Percentiles rank a stretch among this genome's conserved stretches.
These are phyloP conservation scores for Dioscorea zingiberensis DNA, from an alignment of 106 monocot genomes.

Conservation along the genomic window DNA sequence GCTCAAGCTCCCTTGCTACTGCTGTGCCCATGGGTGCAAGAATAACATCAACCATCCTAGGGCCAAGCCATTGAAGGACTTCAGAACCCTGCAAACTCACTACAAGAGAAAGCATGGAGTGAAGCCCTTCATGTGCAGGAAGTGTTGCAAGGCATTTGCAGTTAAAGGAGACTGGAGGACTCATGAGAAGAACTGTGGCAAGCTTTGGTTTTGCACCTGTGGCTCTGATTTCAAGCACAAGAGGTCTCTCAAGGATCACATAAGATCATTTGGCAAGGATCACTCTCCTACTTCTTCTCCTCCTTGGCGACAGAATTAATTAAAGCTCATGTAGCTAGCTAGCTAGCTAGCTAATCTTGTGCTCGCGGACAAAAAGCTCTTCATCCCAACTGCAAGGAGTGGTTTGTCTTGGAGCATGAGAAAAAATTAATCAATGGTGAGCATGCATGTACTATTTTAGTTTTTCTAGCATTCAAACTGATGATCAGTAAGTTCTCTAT, in stretches of 20 bases:
- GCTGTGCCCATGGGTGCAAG: conserved; percentile 66
- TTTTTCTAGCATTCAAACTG: too few species aligned
- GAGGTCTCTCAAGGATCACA: conserved; percentile 62
- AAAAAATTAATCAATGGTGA: too few species aligned
- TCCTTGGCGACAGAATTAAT: too few species aligned
- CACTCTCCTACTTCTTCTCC: conserved; percentile 16
- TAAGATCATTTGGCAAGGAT: conserved; percentile 40
- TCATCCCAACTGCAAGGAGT: neutral
- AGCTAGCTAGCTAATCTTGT: conserved; percentile 7
- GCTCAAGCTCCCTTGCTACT: conserved; percentile 68
- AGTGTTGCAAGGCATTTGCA: conserved; percentile 60
- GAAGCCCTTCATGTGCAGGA: conserved; percentile 62
- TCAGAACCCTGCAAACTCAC: conserved; percentile 69
- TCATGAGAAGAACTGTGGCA: conserved; percentile 79
- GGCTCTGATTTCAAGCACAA: conserved; percentile 77
- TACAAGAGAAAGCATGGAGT: conserved; percentile 70
- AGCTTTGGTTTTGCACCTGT: conserved; percentile 51
- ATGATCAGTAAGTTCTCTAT: too few species aligned
- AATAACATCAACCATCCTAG: conserved; percentile 60
- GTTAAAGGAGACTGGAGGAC: conserved; percentile 72
- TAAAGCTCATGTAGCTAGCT: too few species aligned
- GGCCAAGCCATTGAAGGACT: conserved; percentile 58
- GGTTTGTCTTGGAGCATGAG: conserved; percentile 29
- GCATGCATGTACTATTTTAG: too few species aligned
- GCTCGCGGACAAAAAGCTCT: conserved; percentile 38